Evolutionary conservation across 345 rosid species (phyloP), one percentile per base, ranked within the genome.

Genomic region (Garcia nutans): DNA sequence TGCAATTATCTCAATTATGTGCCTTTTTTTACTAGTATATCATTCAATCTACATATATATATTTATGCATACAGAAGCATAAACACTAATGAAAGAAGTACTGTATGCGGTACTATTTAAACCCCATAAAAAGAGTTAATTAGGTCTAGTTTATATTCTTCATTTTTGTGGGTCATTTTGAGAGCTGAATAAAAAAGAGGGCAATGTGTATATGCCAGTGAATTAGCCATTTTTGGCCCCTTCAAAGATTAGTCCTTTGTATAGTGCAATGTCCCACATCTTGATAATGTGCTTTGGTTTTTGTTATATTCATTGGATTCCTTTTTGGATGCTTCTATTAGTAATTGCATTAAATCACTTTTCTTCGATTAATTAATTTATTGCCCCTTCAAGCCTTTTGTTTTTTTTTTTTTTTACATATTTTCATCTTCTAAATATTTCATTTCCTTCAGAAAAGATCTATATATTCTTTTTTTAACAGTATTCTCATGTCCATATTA

Each of bases 271-370:
- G 84, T 68, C 86, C 85, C 82, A 76, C 84, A 70, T 78, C 64
- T 77, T 75, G 37, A 75, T 77, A 20, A 80, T 74, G 41, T 75
- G 68, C 61, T 71, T 66, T 50, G 47, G 45, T 76, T 78, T 64
- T 65, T 75, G 3, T 63, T 63, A 70, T 50, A 22, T 65, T 72
- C 84, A 77, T 82, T 75, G 84, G 88, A 85, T 85, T 80, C 85
- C 84, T 55, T 73, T 69, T 71, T 65, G 52, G 47, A 50, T 52
- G 68, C 70, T 33, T 73, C 60, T 76, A 69, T 64, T 23, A 49
- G 42, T 49, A 62, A 60, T 77, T 77, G 72, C 49, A 68, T 68
- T 22, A 19, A 19, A 42, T 57, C 13, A 23, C 58, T 76, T 76
- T 67, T 49, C 8, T 59, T 44, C 55, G 31, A 50, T 52, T 37